Evolutionary conservation across 768 basidiomycete genomes (phyloP).

Genomic region (Cyclocybe aegerita): DNA sequence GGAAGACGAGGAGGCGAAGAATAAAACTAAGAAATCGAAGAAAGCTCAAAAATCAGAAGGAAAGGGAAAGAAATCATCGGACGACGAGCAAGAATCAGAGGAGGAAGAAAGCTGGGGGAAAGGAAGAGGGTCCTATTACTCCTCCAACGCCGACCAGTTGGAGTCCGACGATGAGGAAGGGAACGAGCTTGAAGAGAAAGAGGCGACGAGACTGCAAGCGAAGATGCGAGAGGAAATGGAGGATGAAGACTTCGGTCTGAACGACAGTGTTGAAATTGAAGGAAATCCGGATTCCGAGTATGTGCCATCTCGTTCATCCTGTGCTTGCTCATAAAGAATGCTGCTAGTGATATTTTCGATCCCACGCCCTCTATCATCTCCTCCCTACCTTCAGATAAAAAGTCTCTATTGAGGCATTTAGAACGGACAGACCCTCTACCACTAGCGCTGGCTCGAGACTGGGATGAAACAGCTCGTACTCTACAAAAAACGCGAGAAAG

Average conservation of each 20-base stretch:
- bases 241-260: constrained; percentile 85
- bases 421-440: constrained; percentile 78
- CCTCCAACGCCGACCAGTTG: constrained; percentile 77
- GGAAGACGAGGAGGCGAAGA: constrained; percentile 31
- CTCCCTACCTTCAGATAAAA: constrained; percentile 54
- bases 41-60: constrained; percentile 23
- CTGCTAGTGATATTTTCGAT: constrained; percentile 37
- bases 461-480: constrained; percentile 66
- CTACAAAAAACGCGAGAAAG: constrained; percentile 53
- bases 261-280: constrained; percentile 49
- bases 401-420: constrained; percentile 59
- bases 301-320: constrained; percentile 12
- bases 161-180: constrained; percentile 90
- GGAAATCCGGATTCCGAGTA: constrained; percentile 31
- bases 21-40: constrained; percentile 26
- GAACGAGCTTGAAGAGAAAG: constrained; percentile 84
- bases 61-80: constrained; percentile 27
- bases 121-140: constrained; percentile 80
- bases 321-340: not conserved
- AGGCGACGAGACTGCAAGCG: constrained; percentile 75
- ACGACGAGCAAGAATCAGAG: constrained; percentile 37
- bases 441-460: constrained; percentile 79
- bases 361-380: constrained; percentile 32
- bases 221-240: constrained; percentile 70
- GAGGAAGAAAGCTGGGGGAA: constrained; percentile 80